Evolutionary conservation across 2,329 filamentous ascomycete genomes (phyloP), one percentile per base, ranked within the genome.

Genomic region (Alternaria triticina): DNA sequence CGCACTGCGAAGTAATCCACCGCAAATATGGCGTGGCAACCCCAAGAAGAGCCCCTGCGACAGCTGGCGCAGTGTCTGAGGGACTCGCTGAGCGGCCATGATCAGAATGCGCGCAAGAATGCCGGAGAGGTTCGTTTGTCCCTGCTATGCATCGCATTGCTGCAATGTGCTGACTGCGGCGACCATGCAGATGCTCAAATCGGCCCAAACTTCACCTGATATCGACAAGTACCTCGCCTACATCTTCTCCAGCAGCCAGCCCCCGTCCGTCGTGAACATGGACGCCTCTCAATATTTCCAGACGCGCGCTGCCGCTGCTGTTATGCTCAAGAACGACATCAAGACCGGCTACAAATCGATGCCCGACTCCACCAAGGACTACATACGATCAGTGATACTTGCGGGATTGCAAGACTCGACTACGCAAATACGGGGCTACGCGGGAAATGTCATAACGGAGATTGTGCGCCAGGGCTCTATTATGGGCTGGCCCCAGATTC

Each of bases 201-300:
- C 97, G 83, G 96, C 95, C 65, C 96, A 93, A 79, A 83, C 86
- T 56, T 96, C 92, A 11, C 94, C 94, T 52, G 95, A 98, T 80
- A 92, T 97, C 84, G 95, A 96, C 84, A 98, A 98, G 83, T 99
- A 99, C 81, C 89, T 99, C 47, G 92, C 93, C 71, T 97, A 92
- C 81, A 88, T 99, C 66, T 93, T 97, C 81, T 93, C 92, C 64
- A 93, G 88, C 72, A 79, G 88, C 60, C 86, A 89, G 67, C 83
- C 82, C 58, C 88, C 91, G 50, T 81, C 84, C 60, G 89, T 85
- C 67, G 83, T 92, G 76, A 83, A 84, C 70, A 87, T 88, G 71
- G 87, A 85, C 56, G 75, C 84, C 70, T 76, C 86, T 68, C 85
- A 92, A 77, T 90, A 93, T 83, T 87, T 91, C 79, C 83, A 93